Percentiles rank a stretch among this genome's conserved stretches.
Evolutionary conservation across 2,329 filamentous ascomycete genomes (phyloP).

Genomic region (Pestalotiopsis sp.): DNA sequence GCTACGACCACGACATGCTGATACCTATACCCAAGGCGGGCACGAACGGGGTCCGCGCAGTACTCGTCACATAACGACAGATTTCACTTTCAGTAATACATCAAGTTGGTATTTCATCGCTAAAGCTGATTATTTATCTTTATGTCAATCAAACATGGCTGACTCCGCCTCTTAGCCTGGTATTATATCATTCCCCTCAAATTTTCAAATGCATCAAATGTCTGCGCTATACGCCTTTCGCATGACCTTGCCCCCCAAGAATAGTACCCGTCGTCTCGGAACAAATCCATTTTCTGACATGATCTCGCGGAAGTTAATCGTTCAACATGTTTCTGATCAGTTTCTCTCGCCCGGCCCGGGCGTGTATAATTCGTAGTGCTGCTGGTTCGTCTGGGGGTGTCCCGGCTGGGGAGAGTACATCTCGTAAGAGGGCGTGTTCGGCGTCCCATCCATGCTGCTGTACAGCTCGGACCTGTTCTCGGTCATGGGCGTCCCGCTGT

Average conservation of each 20-base stretch:
- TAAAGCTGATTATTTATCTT: neutral
- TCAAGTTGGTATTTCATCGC: neutral
- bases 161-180: neutral
- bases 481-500: neutral
- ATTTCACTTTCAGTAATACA: neutral
- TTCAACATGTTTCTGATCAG: neutral
- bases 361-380: neutral
- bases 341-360: neutral
- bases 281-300: too few species aligned
- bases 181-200: neutral
- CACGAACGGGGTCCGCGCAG: constrained; percentile 15
- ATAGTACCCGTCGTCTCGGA: neutral
- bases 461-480: neutral
- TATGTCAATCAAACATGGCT: neutral
- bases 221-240: neutral
- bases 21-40: constrained; percentile 18
- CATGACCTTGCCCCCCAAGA: neutral
- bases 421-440: neutral
- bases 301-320: too few species aligned
- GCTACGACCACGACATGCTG: constrained; percentile 30
- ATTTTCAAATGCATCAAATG: neutral
- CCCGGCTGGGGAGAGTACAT: neutral
- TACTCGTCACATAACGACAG: neutral
- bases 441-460: neutral
- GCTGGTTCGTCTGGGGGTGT: neutral